Evolutionary conservation across 805 yeast genomes (phyloP).

Genomic region (Cyberlindnera mycetangii): DNA sequence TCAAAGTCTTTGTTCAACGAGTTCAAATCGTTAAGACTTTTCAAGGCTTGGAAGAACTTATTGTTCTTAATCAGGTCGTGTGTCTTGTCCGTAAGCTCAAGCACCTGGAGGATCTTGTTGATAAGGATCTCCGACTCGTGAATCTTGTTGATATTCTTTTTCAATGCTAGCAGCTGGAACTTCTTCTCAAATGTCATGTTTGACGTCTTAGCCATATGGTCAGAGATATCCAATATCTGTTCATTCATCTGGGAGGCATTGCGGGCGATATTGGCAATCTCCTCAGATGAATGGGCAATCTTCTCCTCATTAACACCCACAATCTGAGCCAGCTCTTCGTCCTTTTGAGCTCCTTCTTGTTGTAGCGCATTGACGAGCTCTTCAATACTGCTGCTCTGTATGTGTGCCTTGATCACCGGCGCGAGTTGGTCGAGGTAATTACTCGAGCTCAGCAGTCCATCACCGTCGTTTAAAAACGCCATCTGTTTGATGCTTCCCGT

Average conservation of each 20-base stretch:
- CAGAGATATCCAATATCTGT: slow-evolving; percentile 56
- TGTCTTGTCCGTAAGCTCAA: slow-evolving; percentile 82
- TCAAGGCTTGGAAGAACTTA: slow-evolving; percentile 82
- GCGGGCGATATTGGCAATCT: slow-evolving; percentile 58
- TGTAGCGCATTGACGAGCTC: slow-evolving; percentile 55
- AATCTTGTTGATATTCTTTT: slow-evolving; percentile 64
- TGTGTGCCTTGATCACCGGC: slow-evolving; percentile 66
- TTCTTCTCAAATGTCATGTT: slow-evolving; percentile 60
- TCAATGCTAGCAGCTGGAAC: slow-evolving; percentile 53
- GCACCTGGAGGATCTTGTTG: slow-evolving; percentile 70
- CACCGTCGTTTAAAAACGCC: slow-evolving; percentile 23
- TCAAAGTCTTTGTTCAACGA: slow-evolving; percentile 69
- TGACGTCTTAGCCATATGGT: slow-evolving; percentile 62
- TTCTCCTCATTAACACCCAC: slow-evolving; percentile 60
- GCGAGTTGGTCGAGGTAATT: slow-evolving; percentile 79
- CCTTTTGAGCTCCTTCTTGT: slow-evolving; percentile 54
- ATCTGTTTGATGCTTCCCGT: slow-evolving; percentile 12
- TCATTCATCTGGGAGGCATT: slow-evolving; percentile 53
- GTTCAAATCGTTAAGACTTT: slow-evolving; percentile 72
- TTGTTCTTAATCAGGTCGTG: slow-evolving; percentile 74
- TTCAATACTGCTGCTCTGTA: slow-evolving; percentile 51
- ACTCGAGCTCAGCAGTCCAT: slow-evolving; percentile 40
- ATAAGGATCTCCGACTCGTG: slow-evolving; percentile 69
- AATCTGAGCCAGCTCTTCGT: slow-evolving; percentile 56
- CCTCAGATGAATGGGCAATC: slow-evolving; percentile 55